phyloP scores from a whole-genome alignment of 2,329 filamentous ascomycete genomes.

The Sporothrix sp. region DNA sequence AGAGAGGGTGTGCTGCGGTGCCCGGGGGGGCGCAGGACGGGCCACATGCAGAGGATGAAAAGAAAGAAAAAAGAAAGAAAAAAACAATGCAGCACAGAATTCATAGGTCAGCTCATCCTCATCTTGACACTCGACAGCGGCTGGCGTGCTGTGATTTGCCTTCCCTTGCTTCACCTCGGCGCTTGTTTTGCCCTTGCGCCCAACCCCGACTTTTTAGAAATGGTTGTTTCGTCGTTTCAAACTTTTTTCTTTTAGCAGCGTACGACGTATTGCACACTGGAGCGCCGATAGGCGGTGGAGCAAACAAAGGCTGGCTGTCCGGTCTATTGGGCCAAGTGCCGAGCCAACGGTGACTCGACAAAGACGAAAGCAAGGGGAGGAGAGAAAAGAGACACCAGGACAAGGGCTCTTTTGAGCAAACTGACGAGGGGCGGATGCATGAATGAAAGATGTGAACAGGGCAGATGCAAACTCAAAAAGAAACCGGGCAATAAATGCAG shows the following conservation, averaged over 20 bases:
- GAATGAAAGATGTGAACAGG: too few relatives aligned
- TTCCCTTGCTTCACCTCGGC: background rate
- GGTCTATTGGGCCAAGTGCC: conserved; percentile 14
- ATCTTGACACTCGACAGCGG: too few relatives aligned
- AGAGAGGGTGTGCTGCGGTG: background rate
- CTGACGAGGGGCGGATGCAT: too few relatives aligned
- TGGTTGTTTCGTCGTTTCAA: background rate
- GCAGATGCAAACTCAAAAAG: too few relatives aligned
- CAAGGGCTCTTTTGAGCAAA: too few relatives aligned
- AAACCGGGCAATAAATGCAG: too few relatives aligned
- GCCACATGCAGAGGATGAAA: too few relatives aligned
- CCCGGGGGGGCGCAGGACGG: too few relatives aligned
- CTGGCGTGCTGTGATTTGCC: background rate
- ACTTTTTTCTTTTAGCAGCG: background rate
- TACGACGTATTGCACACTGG: too few relatives aligned
- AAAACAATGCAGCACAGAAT: too few relatives aligned
- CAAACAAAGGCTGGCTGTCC: conserved; percentile 11
- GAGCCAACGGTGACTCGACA: conserved; percentile 13
- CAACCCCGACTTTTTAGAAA: background rate
- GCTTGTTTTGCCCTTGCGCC: background rate
- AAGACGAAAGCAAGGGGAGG: conserved; percentile 7
- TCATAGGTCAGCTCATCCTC: too few relatives aligned
- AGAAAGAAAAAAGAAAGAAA: too few relatives aligned
- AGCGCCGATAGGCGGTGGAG: conserved; percentile 11
- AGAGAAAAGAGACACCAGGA: background rate